A percentile compares a stretch with the other conserved stretches of the same genome.
Evolutionary conservation across 306 rosid genomes (phyloP).

Genomic region (Cyamopsis tetragonoloba): DNA sequence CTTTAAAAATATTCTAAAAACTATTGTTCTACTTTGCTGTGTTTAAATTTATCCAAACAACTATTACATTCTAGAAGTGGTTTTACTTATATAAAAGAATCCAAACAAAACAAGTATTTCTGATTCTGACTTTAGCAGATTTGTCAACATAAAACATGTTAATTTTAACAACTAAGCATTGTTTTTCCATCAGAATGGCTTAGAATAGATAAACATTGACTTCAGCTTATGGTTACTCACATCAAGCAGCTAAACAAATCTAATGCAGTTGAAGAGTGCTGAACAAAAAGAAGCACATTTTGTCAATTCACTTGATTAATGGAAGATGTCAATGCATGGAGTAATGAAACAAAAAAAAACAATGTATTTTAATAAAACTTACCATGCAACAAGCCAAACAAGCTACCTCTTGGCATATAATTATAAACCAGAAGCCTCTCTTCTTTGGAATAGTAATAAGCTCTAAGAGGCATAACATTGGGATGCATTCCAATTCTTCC

Average conservation of each 20-base stretch:
- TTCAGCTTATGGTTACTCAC: not conserved
- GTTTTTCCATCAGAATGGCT: too few species aligned
- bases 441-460: constrained; percentile 69
- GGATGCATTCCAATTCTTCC: constrained; percentile 53
- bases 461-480: constrained; percentile 50
- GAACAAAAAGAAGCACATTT: not conserved
- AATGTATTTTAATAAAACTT: constrained; percentile 19
- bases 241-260: not conserved
- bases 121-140: not conserved
- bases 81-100: too few species aligned
- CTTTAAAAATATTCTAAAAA: too few species aligned
- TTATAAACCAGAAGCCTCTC: constrained; percentile 67
- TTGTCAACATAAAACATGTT: not conserved
- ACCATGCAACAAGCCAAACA: constrained; percentile 66
- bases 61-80: too few species aligned
- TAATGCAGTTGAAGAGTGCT: not conserved
- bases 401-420: constrained; percentile 57
- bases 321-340: not conserved
- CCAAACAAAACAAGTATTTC: too few species aligned
- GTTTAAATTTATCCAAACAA: too few species aligned
- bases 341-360: not conserved
- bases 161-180: too few species aligned
- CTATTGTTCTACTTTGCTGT: too few species aligned
- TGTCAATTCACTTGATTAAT: not conserved
- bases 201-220: not conserved